Evolutionary conservation across 495 filamentous ascomycete genomes (phyloP).

Genomic region (Lasiosphaeris hirsuta): DNA sequence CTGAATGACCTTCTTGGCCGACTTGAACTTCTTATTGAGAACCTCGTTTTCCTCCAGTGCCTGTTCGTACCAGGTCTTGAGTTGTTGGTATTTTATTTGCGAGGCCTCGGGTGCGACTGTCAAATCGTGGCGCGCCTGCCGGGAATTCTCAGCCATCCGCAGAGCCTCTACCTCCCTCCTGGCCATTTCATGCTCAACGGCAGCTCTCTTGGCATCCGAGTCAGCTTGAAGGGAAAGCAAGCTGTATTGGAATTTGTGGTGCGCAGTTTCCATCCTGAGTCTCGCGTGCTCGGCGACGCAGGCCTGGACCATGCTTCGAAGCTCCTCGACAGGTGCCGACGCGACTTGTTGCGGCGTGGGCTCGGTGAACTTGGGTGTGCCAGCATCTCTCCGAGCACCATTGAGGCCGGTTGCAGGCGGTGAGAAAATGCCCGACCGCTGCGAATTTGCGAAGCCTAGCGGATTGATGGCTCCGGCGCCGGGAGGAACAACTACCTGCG

Average conservation of each 20-base stretch:
- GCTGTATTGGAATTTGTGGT: constrained; percentile 89
- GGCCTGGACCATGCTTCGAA: constrained; percentile 53
- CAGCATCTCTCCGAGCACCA: constrained; percentile 48
- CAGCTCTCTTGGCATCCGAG: constrained; percentile 81
- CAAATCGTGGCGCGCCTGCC: constrained; percentile 46
- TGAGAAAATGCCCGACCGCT: constrained; percentile 44
- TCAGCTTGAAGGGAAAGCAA: constrained; percentile 81
- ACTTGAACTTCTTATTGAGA: constrained; percentile 61
- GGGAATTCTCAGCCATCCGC: constrained; percentile 56
- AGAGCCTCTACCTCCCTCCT: constrained; percentile 85
- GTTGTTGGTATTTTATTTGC: constrained; percentile 44
- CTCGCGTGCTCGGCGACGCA: constrained; percentile 54
- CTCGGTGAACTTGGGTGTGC: constrained; percentile 48
- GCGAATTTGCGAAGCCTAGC: constrained; percentile 43
- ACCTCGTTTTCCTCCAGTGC: constrained; percentile 62
- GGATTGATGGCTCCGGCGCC: constrained; percentile 30
- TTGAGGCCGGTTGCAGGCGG: constrained; percentile 57
- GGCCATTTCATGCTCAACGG: constrained; percentile 91
- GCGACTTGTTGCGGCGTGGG: constrained; percentile 64
- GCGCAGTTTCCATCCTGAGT: constrained; percentile 78
- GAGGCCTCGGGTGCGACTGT: constrained; percentile 35
- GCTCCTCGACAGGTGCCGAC: constrained; percentile 54
- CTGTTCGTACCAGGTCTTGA: constrained; percentile 52
- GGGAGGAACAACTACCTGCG: constrained; percentile 52
- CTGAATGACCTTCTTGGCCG: constrained; percentile 70